Evolutionary conservation across 2,329 filamentous ascomycete species (phyloP), one percentile per base, ranked within the genome.

Genomic region (Leptographium flavum): DNA sequence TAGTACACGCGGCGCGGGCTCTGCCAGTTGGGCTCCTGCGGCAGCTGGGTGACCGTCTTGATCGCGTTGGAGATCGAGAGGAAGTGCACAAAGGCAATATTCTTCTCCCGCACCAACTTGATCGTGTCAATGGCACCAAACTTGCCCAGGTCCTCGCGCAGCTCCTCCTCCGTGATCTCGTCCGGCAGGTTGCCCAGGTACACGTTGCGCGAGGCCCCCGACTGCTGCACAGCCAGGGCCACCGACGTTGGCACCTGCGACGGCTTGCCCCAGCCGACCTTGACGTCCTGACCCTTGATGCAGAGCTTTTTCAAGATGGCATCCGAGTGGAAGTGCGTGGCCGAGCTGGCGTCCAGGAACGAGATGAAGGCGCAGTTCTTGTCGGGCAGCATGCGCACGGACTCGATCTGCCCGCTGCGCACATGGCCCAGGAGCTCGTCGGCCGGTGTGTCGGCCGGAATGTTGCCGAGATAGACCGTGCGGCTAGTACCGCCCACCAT

Each of bases 331-430:
- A 98, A 98, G 63, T 98, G 92, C 21, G 90, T 96, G 46, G 92
- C 92, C 27, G 92, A 95, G 68, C 88, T 94, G 57, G 88, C 87
- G 59, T 98, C 92, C 53, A 98, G 73, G 70, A 98, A 98, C 8
- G 92, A 98, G 61, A 98, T 96, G 72, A 98, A 98, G 47, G 92
- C 92, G 60, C 92, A 98, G 73, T 96, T 98, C 85, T 96, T 98
- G 67, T 98, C 92, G 22, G 90, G 87, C 45, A 98, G 73, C 53
- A 98, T 75, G 55, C 92, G 83, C 44, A 98, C 92, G n/a, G 92
- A 96, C 69, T 98, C 92, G 57, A 98, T 96, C 62, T 96, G 92
- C 22, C 92, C 92, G 63, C 92, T 96, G 52, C 92, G 79, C 49
- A 98, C 92, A 58, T 98, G 92, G 52, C 88, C 83, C 46, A 98